Percentiles rank a stretch among this genome's conserved stretches.
These are phyloP conservation scores for Chaetomidium leptoderma DNA, from an alignment of 495 filamentous ascomycete genomes.

Conservation along the genomic window DNA sequence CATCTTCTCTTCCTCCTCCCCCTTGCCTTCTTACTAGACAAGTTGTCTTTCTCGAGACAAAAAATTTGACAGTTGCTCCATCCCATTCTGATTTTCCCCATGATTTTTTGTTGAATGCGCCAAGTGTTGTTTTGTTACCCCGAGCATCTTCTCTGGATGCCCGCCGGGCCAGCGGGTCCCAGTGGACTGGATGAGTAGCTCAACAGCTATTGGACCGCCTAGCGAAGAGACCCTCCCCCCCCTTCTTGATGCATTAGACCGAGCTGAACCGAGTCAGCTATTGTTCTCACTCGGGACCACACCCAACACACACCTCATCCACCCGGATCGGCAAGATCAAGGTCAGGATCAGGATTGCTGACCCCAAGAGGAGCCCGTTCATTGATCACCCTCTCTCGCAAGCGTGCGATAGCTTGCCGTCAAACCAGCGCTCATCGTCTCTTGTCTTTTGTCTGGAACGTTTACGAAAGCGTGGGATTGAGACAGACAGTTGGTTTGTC, in stretches of 20 bases:
- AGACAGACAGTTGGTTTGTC: background rate
- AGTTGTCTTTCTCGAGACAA: background rate
- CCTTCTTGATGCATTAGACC: background rate
- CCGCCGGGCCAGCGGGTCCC: too few relatives aligned
- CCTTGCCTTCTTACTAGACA: background rate
- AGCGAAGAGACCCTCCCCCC: background rate
- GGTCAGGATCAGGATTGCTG: background rate
- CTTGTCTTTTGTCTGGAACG: background rate
- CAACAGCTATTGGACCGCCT: background rate
- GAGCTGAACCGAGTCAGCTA: slow-evolving; percentile 8
- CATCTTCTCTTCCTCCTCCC: background rate
- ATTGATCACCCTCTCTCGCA: too few relatives aligned
- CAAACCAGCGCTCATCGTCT: too few relatives aligned
- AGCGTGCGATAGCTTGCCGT: too few relatives aligned
- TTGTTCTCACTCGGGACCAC: background rate
- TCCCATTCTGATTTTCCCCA: background rate
- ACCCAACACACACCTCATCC: background rate
- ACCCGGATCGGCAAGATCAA: background rate
- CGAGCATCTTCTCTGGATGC: too few relatives aligned
- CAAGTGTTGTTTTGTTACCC: background rate
- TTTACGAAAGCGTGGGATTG: background rate
- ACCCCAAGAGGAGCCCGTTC: too few relatives aligned
- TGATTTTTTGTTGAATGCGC: background rate
- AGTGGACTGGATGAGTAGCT: background rate
- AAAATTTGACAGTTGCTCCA: background rate